phyloP scores from a whole-genome alignment of 2,329 filamentous ascomycete genomes.

The Neonectria punicea region DNA sequence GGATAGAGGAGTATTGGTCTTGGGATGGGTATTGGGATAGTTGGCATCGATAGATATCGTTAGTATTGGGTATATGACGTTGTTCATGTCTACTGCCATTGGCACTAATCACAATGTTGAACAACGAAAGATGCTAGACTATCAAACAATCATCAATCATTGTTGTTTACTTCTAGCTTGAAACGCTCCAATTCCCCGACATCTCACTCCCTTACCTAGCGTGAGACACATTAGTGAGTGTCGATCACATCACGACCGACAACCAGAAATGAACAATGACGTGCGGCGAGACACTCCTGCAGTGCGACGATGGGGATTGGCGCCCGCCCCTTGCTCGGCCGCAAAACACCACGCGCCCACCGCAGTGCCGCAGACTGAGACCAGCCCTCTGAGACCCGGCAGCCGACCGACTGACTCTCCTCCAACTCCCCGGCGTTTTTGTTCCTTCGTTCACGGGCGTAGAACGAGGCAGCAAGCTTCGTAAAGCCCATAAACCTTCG shows the following conservation, averaged over 20 bases:
- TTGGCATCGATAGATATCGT: not conserved
- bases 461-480: not conserved
- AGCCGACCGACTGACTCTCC: not conserved
- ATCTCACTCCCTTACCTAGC: not conserved
- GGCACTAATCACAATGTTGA: not conserved
- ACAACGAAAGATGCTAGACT: not conserved
- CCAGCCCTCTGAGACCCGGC: not conserved
- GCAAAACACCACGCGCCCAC: not conserved
- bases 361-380: not conserved
- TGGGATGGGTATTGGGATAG: not conserved
- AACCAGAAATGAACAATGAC: constrained; percentile 1
- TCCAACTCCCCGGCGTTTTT: not conserved
- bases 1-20: not conserved
- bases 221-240: not conserved
- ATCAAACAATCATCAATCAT: not conserved
- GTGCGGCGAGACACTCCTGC: not conserved
- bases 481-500: not conserved
- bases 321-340: not conserved
- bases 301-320: not conserved
- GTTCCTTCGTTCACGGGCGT: not conserved
- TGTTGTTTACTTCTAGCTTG: not conserved
- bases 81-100: not conserved
- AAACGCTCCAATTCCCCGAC: not conserved
- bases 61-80: not conserved
- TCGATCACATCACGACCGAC: not conserved